Evolutionary conservation across 1,139 yeast genomes (phyloP).

Genomic region (Geotrichum citri-aurantii): DNA sequence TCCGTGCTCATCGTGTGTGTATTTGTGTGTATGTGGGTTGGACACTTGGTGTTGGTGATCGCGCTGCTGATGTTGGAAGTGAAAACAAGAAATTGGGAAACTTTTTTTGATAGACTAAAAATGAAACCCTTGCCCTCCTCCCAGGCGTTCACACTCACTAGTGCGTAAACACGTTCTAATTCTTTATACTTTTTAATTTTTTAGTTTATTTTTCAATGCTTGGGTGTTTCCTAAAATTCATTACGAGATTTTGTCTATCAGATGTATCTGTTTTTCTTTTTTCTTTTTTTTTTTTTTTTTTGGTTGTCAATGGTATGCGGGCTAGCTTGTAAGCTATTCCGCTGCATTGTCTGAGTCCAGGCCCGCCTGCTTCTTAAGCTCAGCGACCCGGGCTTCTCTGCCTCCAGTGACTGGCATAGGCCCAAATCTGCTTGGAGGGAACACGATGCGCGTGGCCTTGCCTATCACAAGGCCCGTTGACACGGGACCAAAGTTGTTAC

Average conservation of each 20-base stretch:
- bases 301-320: background rate
- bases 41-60: background rate
- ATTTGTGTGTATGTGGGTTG: background rate
- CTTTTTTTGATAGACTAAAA: background rate
- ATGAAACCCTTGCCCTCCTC: constrained; percentile 8
- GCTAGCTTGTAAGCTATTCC: background rate
- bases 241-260: background rate
- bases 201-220: background rate
- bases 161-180: background rate
- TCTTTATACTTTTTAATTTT: too few relatives aligned
- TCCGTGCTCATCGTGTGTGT: constrained; percentile 12
- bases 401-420: constrained; percentile 29
- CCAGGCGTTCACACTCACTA: background rate
- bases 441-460: constrained; percentile 56
- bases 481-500: constrained; percentile 80
- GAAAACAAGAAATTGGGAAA: background rate
- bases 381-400: constrained; percentile 29
- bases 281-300: background rate
- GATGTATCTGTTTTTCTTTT: background rate
- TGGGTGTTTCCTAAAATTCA: background rate
- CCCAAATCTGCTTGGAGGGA: constrained; percentile 57
- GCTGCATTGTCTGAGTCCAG: background rate
- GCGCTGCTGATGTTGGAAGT: background rate
- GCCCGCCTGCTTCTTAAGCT: constrained; percentile 11
- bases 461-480: constrained; percentile 75